Conservation (phyloP, 441 rosid species). For the Euphorbia celastroides region DNA sequence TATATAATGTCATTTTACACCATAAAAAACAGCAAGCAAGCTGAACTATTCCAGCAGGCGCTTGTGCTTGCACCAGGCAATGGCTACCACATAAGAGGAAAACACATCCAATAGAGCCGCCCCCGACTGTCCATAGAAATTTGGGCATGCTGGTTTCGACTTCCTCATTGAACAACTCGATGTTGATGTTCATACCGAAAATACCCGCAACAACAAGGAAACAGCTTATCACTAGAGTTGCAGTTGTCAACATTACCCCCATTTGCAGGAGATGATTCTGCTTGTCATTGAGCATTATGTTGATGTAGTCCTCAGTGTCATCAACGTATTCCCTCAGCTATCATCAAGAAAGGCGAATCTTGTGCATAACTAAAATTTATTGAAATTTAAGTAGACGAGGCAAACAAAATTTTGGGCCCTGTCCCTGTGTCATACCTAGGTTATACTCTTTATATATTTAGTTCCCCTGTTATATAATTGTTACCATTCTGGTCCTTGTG, state of each 20-base stretch:
- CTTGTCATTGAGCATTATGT: conserved; percentile 87
- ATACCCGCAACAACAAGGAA: conserved; percentile 56
- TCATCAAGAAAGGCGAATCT: neutral
- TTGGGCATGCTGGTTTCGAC: conserved; percentile 27
- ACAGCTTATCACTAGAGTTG: conserved; percentile 58
- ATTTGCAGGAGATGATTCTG: conserved; percentile 82
- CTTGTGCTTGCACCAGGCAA: conserved; percentile 83
- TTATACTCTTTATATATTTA: no score
- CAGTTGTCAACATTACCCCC: conserved; percentile 79
- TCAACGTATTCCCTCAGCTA: conserved; percentile 85
- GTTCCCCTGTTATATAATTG: no score
- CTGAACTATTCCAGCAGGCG: conserved; percentile 46
- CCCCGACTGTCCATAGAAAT: conserved; percentile 66
- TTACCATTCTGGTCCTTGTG: no score
- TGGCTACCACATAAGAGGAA: conserved; percentile 62
- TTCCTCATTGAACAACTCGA: conserved; percentile 35
- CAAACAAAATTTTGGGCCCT: no score
- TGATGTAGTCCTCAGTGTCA: conserved; percentile 86
- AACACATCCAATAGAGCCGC: conserved; percentile 47
- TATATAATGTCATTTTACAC: neutral
- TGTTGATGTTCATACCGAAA: conserved; percentile 66
- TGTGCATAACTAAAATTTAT: no score
- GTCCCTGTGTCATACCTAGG: no score
- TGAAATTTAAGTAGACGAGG: no score
- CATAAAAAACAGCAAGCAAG: neutral